These are phyloP conservation scores for Tetrahymena thermophila DNA, from an alignment of 73 alveolate genomes.

Conservation along the genomic window DNA sequence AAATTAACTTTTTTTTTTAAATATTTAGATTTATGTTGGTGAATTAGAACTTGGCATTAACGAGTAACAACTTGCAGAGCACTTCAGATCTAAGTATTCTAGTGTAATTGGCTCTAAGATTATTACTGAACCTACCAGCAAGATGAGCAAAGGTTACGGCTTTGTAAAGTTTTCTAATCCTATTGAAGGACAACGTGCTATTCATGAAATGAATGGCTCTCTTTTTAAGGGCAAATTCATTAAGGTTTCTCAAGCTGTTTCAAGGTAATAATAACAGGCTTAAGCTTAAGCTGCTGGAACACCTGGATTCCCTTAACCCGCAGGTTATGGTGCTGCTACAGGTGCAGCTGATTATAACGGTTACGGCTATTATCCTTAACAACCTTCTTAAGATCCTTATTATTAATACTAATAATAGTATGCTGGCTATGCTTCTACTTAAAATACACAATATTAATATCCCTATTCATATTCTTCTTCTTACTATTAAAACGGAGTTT, in stretches of 20 bases:
- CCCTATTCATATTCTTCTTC: background rate
- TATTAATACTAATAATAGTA: background rate
- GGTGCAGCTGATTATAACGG: background rate
- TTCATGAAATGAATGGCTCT: background rate
- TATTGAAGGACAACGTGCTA: background rate
- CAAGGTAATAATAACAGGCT: background rate
- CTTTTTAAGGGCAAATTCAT: background rate
- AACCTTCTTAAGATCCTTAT: background rate
- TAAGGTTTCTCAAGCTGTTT: background rate
- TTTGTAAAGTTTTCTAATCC: background rate
- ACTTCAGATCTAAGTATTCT: background rate
- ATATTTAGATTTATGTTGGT: background rate
- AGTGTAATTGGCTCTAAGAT: background rate
- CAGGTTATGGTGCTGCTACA: background rate
- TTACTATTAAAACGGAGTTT: background rate
- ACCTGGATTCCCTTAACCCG: background rate
- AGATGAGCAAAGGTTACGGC: background rate
- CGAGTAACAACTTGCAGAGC: background rate
- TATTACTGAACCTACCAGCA: background rate
- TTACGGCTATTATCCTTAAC: background rate
- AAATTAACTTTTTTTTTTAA: background rate
- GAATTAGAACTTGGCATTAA: background rate
- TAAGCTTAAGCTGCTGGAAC: background rate
- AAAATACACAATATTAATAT: background rate
- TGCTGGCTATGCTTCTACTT: background rate